These are phyloP conservation scores for Trebouxia sp. DNA, from an alignment of 139 green algal species.

Conservation along the genomic window DNA sequence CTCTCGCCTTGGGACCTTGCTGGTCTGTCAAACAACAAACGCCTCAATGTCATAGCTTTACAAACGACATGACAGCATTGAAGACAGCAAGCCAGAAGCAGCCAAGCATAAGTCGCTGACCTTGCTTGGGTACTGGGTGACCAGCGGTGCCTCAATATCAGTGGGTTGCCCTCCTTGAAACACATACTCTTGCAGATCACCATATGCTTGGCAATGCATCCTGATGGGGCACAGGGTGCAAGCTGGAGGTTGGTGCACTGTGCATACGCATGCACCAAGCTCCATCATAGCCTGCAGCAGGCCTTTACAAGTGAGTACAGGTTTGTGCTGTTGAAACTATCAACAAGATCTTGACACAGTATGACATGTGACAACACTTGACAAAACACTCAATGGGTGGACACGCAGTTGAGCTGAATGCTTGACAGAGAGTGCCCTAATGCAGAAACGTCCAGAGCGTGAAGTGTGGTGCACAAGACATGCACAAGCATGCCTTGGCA, in stretches of 20 bases:
- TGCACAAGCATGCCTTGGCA: no score
- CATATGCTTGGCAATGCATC: conserved; percentile 19
- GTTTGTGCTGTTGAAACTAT: no score
- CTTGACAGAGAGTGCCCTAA: background rate
- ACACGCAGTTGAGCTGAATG: no score
- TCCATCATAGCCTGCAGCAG: conserved; percentile 93
- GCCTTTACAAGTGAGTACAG: background rate
- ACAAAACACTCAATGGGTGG: no score
- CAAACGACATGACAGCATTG: no score
- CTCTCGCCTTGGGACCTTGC: conserved; percentile 58
- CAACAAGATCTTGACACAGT: no score
- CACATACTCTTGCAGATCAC: background rate
- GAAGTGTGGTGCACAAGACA: no score
- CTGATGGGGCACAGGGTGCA: conserved; percentile 77
- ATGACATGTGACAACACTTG: background rate
- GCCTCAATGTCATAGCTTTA: no score
- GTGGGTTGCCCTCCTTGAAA: conserved; percentile 20
- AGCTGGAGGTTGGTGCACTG: conserved; percentile 57
- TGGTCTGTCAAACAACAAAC: conserved; percentile 37
- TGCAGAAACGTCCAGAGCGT: no score
- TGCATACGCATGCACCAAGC: conserved; percentile 89
- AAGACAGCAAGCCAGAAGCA: no score
- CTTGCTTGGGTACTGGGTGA: conserved; percentile 60
- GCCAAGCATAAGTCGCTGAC: conserved; percentile 13
- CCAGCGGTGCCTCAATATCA: conserved; percentile 21